phyloP scores from a whole-genome alignment of 83 land plant species.

The Thuja plicata region DNA sequence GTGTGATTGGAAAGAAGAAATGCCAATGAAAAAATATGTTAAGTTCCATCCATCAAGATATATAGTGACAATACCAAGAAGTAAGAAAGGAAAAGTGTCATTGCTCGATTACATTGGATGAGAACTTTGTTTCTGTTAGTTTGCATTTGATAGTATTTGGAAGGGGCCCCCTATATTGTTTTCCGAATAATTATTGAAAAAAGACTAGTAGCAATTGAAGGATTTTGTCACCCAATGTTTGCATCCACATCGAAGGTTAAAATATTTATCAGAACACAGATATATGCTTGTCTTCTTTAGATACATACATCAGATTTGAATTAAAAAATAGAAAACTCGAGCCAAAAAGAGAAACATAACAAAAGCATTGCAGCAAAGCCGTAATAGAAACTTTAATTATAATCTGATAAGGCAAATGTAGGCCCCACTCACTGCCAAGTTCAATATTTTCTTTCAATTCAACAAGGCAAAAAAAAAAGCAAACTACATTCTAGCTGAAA shows the following conservation, averaged over 20 bases:
- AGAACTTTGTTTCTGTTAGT: no score
- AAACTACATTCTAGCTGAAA: background rate
- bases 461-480: background rate
- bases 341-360: background rate
- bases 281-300: background rate
- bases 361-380: background rate
- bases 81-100: no score
- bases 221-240: background rate
- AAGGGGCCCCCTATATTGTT: no score
- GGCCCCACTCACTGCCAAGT: background rate
- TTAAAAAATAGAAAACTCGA: background rate
- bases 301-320: background rate
- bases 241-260: background rate
- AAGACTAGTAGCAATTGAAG: no score
- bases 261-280: background rate
- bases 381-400: background rate
- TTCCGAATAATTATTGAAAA: no score
- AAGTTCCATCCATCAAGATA: no score
- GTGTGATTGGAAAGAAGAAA: no score
- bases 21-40: no score
- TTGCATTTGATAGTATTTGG: no score
- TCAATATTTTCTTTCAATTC: background rate
- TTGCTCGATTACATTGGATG: no score
- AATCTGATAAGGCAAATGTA: background rate
- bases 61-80: no score